Evolutionary conservation across 805 yeast genomes (phyloP).

Genomic region (Zygotorulaspora danielsina): DNA sequence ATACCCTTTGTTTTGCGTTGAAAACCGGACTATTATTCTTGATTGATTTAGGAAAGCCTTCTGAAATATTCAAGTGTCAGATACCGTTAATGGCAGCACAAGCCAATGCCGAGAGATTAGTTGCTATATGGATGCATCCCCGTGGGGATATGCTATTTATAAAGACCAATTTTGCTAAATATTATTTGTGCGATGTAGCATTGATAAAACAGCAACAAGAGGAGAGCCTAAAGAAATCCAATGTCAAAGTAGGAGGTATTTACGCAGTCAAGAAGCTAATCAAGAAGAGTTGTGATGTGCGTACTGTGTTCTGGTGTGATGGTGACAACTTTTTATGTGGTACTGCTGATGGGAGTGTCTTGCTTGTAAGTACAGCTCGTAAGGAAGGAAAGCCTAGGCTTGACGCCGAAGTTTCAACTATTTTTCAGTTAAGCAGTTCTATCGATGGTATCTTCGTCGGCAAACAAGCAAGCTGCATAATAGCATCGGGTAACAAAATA

Average conservation of each 20-base stretch:
- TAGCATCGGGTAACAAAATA: constrained; percentile 23
- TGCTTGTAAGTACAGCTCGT: constrained; percentile 14
- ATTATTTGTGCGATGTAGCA: constrained; percentile 22
- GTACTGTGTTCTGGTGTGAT: constrained; percentile 22
- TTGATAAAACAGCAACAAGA: constrained; percentile 5
- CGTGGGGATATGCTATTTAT: constrained; percentile 20
- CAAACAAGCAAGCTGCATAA: constrained; percentile 12
- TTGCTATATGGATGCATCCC: constrained; percentile 27
- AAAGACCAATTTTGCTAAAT: constrained; percentile 33
- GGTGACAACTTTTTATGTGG: constrained; percentile 22
- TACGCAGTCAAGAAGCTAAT: constrained; percentile 17
- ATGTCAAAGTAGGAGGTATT: constrained; percentile 5
- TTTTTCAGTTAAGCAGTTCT: constrained; percentile 13
- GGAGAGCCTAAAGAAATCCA: constrained; percentile 1
- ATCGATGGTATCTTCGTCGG: constrained; percentile 29
- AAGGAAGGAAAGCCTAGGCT: constrained; percentile 9
- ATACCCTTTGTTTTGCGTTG: constrained; percentile 53
- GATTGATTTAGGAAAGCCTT: constrained; percentile 65
- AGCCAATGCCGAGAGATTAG: constrained; percentile 21
- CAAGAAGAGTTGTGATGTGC: constrained; percentile 27
- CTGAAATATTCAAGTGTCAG: constrained; percentile 45
- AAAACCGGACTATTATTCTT: constrained; percentile 51
- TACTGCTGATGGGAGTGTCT: constrained; percentile 23
- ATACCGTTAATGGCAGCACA: constrained; percentile 28
- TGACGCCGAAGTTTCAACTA: constrained; percentile 10